phyloP scores from a whole-genome alignment of 306 rosid genomes.

The Elaeagnus macrophylla region DNA sequence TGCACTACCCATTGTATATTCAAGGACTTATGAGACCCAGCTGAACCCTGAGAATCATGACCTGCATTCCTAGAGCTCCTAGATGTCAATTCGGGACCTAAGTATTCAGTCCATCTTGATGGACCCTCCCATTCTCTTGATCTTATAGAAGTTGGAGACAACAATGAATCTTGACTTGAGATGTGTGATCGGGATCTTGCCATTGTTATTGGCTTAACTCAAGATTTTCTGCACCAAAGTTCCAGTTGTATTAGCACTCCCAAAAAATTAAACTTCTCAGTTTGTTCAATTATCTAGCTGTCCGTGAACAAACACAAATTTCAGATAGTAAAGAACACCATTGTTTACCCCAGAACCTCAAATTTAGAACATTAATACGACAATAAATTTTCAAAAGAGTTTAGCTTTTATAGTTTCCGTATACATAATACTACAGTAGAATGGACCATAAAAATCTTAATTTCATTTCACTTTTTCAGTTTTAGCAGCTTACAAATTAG shows the following conservation, averaged over 20 bases:
- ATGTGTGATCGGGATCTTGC: conserved; percentile 52
- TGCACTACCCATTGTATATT: conserved; percentile 90
- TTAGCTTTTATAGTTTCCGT: background rate
- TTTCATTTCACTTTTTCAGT: background rate
- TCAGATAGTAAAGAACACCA: too few relatives aligned
- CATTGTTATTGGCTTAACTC: conserved; percentile 34
- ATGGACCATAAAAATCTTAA: background rate
- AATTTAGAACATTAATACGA: background rate
- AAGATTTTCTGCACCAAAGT: conserved; percentile 31
- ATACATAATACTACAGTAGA: background rate
- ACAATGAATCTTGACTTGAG: conserved; percentile 64
- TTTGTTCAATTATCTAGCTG: background rate
- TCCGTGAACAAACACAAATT: too few relatives aligned
- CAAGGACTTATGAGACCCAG: conserved; percentile 60
- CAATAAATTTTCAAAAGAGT: background rate
- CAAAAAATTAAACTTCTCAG: conserved; percentile 9
- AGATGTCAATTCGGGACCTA: conserved; percentile 61
- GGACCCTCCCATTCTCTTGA: conserved; percentile 82
- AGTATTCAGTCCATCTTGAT: conserved; percentile 87
- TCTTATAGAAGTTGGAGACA: conserved; percentile 64
- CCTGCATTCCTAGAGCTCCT: conserved; percentile 51
- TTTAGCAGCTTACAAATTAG: background rate
- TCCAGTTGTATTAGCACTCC: background rate
- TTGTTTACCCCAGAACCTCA: background rate
- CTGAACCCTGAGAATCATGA: conserved; percentile 55